Conservation (phyloP, 2,329 filamentous ascomycete genomes). For the Fusarium pseudonygamai region DNA sequence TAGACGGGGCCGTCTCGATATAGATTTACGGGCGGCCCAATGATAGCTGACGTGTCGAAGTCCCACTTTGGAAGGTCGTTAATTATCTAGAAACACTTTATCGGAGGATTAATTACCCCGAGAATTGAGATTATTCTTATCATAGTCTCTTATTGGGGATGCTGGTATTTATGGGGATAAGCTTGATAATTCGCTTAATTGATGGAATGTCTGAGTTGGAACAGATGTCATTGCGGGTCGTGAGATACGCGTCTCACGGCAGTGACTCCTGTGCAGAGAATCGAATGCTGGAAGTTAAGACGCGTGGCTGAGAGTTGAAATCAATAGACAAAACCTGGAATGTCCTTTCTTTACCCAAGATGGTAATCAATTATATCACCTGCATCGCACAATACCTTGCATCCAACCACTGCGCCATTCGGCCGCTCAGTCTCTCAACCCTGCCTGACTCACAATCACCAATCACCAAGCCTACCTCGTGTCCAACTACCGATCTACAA, state of each 20-base stretch:
- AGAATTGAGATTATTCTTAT: neutral
- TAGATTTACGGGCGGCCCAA: neutral
- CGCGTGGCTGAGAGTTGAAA: no score
- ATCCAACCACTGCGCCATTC: neutral
- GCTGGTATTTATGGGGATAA: neutral
- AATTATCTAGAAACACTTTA: neutral
- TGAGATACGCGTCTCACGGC: neutral
- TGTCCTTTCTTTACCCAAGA: rapidly evolving
- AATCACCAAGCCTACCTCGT: neutral
- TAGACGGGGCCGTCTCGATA: neutral
- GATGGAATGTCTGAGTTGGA: rapidly evolving
- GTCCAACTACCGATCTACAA: neutral
- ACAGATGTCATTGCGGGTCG: rapidly evolving
- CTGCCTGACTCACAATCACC: neutral
- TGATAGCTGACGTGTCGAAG: neutral
- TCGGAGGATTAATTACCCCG: neutral
- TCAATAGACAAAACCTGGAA: no score
- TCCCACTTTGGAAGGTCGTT: neutral
- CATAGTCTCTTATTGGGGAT: no score
- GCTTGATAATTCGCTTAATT: neutral
- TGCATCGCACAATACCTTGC: no score
- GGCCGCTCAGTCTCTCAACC: neutral
- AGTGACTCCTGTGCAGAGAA: rapidly evolving
- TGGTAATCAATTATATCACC: neutral
- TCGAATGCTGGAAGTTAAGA: no score